These are phyloP conservation scores for Hapsidospora chrysogenum DNA, from an alignment of 495 filamentous ascomycete species.

Conservation along the genomic window DNA sequence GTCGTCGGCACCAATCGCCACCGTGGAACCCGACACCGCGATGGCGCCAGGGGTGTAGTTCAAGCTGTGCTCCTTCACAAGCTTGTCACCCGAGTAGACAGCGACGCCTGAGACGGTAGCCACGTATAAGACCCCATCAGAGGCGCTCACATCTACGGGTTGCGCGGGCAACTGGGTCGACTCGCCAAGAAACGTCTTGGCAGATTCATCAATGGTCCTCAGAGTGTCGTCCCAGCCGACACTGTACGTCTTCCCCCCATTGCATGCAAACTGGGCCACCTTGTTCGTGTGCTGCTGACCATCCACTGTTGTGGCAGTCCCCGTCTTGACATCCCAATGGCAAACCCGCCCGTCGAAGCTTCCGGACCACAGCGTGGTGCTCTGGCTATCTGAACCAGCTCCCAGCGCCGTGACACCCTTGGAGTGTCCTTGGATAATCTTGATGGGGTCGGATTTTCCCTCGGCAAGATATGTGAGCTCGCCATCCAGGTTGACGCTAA, in stretches of 20 bases:
- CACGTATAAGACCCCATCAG: constrained; percentile 37
- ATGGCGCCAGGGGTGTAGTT: constrained; percentile 49
- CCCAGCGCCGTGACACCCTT: constrained; percentile 71
- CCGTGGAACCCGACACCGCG: constrained; percentile 41
- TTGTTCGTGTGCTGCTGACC: constrained; percentile 71
- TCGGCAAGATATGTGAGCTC: constrained; percentile 79
- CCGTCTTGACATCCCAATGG: constrained; percentile 59
- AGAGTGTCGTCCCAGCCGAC: constrained; percentile 93
- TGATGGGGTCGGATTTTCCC: constrained; percentile 47
- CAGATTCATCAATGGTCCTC: constrained; percentile 49
- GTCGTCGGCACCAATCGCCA: constrained; percentile 66
- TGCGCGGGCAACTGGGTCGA: constrained; percentile 29
- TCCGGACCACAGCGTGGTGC: constrained; percentile 61
- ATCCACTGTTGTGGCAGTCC: constrained; percentile 48
- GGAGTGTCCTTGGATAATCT: constrained; percentile 79
- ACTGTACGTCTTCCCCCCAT: constrained; percentile 51
- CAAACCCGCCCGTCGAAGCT: constrained; percentile 80
- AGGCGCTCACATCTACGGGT: constrained; percentile 30
- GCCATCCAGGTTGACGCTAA: constrained; percentile 74
- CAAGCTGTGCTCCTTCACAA: constrained; percentile 27
- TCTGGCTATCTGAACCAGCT: constrained; percentile 25
- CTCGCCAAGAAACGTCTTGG: constrained; percentile 30
- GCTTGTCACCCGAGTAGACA: constrained; percentile 41
- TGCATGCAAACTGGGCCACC: constrained; percentile 55
- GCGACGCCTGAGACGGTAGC: constrained; percentile 48